Percentiles rank a stretch among this genome's conserved stretches.
These are phyloP conservation scores for Apophysomyces elegans DNA, from an alignment of 371 early-diverging fungal species.

Conservation along the genomic window DNA sequence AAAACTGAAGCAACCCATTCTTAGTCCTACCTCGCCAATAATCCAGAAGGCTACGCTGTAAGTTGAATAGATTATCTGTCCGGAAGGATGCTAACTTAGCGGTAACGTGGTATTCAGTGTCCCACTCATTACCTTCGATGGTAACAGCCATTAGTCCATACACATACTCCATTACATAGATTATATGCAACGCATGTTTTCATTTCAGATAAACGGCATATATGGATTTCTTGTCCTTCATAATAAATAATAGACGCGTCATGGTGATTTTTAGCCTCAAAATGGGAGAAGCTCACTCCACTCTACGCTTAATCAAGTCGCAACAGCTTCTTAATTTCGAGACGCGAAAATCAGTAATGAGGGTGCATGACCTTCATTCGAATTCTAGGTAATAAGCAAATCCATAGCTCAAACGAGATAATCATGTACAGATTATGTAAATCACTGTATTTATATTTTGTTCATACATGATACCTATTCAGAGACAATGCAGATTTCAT, in stretches of 20 bases:
- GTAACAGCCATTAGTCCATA: conserved; percentile 21
- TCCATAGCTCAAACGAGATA: too few species aligned
- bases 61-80: conserved; percentile 9
- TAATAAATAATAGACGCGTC: background rate
- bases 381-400: too few species aligned
- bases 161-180: background rate
- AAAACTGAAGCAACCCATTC: background rate
- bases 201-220: conserved; percentile 8
- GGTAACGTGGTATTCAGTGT: conserved; percentile 32
- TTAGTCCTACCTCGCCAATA: conserved; percentile 70
- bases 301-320: too few species aligned
- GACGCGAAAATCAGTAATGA: too few species aligned
- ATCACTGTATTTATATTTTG: too few species aligned
- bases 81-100: conserved; percentile 10
- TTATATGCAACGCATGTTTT: background rate
- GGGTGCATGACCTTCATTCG: too few species aligned
- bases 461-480: too few species aligned
- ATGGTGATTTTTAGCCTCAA: too few species aligned
- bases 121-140: conserved; percentile 56
- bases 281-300: too few species aligned
- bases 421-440: too few species aligned
- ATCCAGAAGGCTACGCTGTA: conserved; percentile 46
- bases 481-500: too few species aligned
- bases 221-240: background rate
- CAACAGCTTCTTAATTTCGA: too few species aligned